phyloP scores from a whole-genome alignment of 768 basidiomycete species.

The Podaxis carcinomalis region DNA sequence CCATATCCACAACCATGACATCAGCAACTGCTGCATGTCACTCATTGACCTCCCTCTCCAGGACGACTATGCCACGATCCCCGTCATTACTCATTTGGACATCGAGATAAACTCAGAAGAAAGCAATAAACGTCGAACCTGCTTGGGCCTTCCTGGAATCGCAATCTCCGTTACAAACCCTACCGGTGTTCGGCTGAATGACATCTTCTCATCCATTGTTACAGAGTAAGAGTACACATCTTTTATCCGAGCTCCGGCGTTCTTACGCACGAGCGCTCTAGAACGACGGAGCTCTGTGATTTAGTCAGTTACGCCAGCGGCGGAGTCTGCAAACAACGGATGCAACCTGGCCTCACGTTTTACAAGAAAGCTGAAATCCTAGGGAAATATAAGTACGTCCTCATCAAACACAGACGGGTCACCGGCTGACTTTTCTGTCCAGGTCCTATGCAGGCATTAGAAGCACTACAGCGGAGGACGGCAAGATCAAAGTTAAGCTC shows the following conservation, averaged over 20 bases:
- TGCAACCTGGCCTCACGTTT: constrained; percentile 14
- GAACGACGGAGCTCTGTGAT: constrained; percentile 14
- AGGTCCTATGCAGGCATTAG: constrained; percentile 1
- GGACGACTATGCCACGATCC: constrained; percentile 15
- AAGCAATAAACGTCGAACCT: not conserved
- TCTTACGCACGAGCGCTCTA: not conserved
- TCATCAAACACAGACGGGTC: not conserved
- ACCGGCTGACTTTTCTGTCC: not conserved
- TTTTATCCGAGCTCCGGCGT: not conserved
- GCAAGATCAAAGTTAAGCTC: not conserved
- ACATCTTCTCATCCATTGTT: constrained; percentile 15
- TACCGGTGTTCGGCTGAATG: constrained; percentile 14
- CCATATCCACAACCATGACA: not conserved
- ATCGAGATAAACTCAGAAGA: constrained; percentile 5
- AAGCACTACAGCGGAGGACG: not conserved
- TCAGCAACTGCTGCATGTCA: not conserved
- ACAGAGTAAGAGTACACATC: constrained; percentile 10
- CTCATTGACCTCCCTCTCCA: constrained; percentile 8
- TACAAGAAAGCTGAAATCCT: constrained; percentile 15
- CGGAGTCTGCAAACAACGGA: constrained; percentile 14
- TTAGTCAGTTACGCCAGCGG: constrained; percentile 12
- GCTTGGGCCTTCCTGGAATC: constrained; percentile 6
- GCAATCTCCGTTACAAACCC: constrained; percentile 10
- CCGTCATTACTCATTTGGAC: constrained; percentile 6
- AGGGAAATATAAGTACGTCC: constrained; percentile 12